Evolutionary conservation across 2,329 filamentous ascomycete genomes (phyloP), one percentile per base, ranked within the genome.

Genomic region (Mollisia scopiformis): DNA sequence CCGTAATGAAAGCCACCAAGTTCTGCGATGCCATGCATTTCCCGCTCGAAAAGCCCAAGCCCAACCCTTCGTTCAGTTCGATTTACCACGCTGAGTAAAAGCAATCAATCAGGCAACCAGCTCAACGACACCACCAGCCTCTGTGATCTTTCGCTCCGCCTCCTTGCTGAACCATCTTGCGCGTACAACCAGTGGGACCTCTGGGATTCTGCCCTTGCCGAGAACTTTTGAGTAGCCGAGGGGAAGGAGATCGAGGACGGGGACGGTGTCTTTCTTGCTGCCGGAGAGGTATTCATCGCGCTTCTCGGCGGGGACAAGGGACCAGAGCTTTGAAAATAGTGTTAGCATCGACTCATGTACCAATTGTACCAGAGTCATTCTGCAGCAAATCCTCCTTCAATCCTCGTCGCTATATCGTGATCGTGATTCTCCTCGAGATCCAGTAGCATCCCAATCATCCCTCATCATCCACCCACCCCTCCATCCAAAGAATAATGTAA

Each of bases 191-290:
- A 99, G 81, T 72, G 95, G 95, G 75, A 98, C 87, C 77, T 94
- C 85, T 76, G 95, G 94, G 75, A 98, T 85, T 77, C 94, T 89
- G 81, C 95, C 95, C 89, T 99, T 99, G 80, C 95, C 96, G 78
- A 99, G 91, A 72, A 99, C 88, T 86, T 99, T 99, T 78, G 93
- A 91, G 89, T 98, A 99, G 74, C 96, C 95, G 80, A 97, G 90
- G 74, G 93, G 86, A 69, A 98, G 90, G 80, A 99, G 92, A 84
- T 99, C 94, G 84, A 99, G 89, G 77, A 99, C 95, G 78, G 95
- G 95, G 68, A 94, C 93, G 79, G 91, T 96, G 81, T 97, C 92
- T 79, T 88, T 88, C 83, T 92, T 92, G 71, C 80, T 77, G 79
- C 90, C 88, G 75, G 82, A 81, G 75, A 97, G 79, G 87, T 98